Base-by-base conservation (phyloP, 75 land plant species). In the Cunninghamia lanceolata region DNA sequence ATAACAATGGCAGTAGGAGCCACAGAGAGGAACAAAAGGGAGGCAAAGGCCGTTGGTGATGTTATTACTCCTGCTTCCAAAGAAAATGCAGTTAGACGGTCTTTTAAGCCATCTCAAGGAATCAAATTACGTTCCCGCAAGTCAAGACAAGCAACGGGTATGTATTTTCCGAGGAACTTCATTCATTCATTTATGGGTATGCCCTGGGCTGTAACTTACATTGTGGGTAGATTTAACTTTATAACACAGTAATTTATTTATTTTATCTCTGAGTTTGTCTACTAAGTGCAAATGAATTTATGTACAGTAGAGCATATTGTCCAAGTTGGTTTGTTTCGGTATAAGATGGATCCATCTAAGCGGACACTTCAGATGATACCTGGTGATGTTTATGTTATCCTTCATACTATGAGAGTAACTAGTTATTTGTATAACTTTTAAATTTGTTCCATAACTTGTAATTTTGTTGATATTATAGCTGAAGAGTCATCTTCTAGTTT, bases 1-100 rank as follows among this genome's bases (percentile, higher is more conserved):
- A 97, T 96, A 85, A 94, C 99, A 56, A 85, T 89, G 70, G 99
- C 96, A 47, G 96, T 98, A 80, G 99, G 96, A 89, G 99, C 91
- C 21, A 92, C 85, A 28, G 94, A 93, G 86, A 95, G 86, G 83
- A 88, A 88, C 89, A 93, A 92, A 73, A 92, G 94, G 82, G 89
- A 90, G 52, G 87, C 88, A 56, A 86, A 88, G 78, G 89, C 87
- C 15, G 84, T 43, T 77, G 86, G 83, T 70, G 91, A 46, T 36
- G 88, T 43, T 35, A 63, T 56, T 52, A 42, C 36, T 38, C 63
- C 84, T 36, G 87, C 15, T 11, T 87, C 88, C n/a, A 86, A 86
- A 66, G 28, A 63, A 11, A 88, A 85, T 25, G 85, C 79, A 73
- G 80, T 28, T 36, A 87, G 46, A 70, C 46, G 86, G 32, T 43